A percentile compares a stretch with the other conserved stretches of the same genome.
These are phyloP conservation scores for Myxozyma mucilagina DNA, from an alignment of 805 yeast species.

Conservation along the genomic window DNA sequence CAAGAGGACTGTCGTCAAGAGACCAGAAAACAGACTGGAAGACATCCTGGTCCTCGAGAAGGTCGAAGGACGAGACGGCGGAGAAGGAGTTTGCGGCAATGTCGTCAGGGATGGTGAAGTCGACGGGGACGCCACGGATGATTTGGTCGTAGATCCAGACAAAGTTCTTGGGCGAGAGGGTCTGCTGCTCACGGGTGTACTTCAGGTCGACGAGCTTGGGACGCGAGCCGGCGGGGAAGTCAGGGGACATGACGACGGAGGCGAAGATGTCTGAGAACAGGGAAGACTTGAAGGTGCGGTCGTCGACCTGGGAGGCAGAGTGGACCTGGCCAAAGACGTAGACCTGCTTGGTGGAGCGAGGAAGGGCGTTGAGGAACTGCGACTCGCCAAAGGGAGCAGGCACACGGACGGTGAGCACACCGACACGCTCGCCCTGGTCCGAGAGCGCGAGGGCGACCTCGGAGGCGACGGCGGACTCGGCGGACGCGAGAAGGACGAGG, in stretches of 20 bases:
- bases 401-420: slow-evolving; percentile 69
- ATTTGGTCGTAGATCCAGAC: slow-evolving; percentile 32
- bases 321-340: slow-evolving; percentile 66
- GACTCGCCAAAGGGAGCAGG: slow-evolving; percentile 75
- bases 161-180: slow-evolving; percentile 23
- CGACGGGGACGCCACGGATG: slow-evolving; percentile 27
- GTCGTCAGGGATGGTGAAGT: slow-evolving; percentile 28
- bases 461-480: slow-evolving; percentile 58
- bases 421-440: slow-evolving; percentile 48
- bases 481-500: slow-evolving; percentile 78
- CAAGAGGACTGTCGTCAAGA: slow-evolving; percentile 58
- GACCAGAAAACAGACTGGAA: slow-evolving; percentile 61
- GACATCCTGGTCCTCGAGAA: slow-evolving; percentile 46
- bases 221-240: slow-evolving; percentile 31
- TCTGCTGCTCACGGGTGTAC: slow-evolving; percentile 35
- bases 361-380: slow-evolving; percentile 60
- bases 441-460: slow-evolving; percentile 46
- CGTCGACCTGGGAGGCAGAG: slow-evolving; percentile 39
- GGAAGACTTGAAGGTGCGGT: slow-evolving; percentile 43
- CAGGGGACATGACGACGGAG: slow-evolving; percentile 53
- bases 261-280: slow-evolving; percentile 74
- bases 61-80: slow-evolving; percentile 33
- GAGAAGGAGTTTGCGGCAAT: slow-evolving; percentile 33
- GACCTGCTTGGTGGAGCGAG: slow-evolving; percentile 57
- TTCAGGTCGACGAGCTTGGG: slow-evolving; percentile 38